Evolutionary conservation across 768 basidiomycete species (phyloP).

Genomic region (Mrakia hoshinonis): DNA sequence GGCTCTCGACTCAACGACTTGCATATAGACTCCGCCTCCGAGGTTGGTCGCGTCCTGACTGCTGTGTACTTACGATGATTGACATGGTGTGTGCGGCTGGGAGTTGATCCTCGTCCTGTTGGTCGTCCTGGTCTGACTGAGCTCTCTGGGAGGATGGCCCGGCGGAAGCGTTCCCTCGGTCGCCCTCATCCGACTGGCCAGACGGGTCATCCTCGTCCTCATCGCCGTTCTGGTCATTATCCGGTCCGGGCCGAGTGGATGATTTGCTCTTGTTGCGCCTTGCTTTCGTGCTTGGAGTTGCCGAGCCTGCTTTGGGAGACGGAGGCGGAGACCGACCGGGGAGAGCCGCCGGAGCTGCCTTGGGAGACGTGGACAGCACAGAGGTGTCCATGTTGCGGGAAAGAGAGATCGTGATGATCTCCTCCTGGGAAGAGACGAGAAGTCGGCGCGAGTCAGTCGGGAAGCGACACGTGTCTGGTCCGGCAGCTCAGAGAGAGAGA

Average conservation of each 20-base stretch:
- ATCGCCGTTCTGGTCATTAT: background rate
- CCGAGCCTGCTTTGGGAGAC: background rate
- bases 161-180: background rate
- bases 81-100: conserved; percentile 9
- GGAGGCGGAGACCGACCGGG: background rate
- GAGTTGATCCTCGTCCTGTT: background rate
- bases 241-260: background rate
- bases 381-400: conserved; percentile 18
- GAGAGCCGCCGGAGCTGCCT: background rate
- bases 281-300: background rate
- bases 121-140: background rate
- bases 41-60: background rate
- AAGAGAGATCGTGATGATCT: conserved; percentile 22
- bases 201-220: background rate
- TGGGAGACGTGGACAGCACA: background rate
- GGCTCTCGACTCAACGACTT: too few relatives aligned
- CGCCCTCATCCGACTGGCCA: background rate
- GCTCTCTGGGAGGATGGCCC: background rate
- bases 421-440: background rate
- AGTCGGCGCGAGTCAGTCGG: too few relatives aligned
- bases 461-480: too few relatives aligned
- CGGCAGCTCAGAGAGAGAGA: too few relatives aligned
- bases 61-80: conserved; percentile 16
- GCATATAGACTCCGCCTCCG: background rate
- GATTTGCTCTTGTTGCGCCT: background rate